Base-by-base conservation (phyloP, 176 grass and related monocot species). In the Themeda triandra region DNA sequence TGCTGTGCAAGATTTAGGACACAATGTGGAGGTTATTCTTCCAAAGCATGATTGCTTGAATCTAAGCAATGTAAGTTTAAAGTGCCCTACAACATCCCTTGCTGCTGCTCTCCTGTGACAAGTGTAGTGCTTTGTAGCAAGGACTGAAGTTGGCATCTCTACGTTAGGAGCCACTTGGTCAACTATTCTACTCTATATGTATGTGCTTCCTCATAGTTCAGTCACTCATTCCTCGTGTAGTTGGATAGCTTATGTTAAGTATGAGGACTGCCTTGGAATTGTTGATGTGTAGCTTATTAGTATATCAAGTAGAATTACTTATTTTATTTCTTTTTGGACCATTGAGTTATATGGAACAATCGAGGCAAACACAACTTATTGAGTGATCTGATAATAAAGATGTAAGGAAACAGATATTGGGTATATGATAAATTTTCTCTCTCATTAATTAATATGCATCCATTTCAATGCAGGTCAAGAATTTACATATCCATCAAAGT, bases 1-100 rank as follows among this genome's bases (percentile, higher is more conserved):
- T 40, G 95, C 95, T 73, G 91, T 98, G 68, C 95, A 90, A 90
- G 95, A 98, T 88, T 85, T 98, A 80, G 95, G 95, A 24, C 92
- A 98, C 75, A 88, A 79, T 35, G 91, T 98, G 73, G 91, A 98
- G 77, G 85, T 98, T 84, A 88, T 98, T 93, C 67, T 98, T 79
- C 92, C 92, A 82, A 98, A 98, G 71, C 88, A 98, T 24, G 87
- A 90, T 40, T 95, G 85, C 67, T 83, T 98, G 75, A 88, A 98
- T 80, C 82, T 93, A 40, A 95, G 77, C 77, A 87, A 80, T 90
- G 95, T 98, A 92, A 95, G 95, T 90, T 86, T 11, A 86, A 77
- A 74, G 17, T 76, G 35, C 36, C 63, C 8, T 68, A 73, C 21
- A 40, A 35, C 72, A 81, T 39, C 63, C 46, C 79, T 1, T 81